Evolutionary conservation across 257 asterid species (phyloP).

Genomic region (Nicotiana attenuata): DNA sequence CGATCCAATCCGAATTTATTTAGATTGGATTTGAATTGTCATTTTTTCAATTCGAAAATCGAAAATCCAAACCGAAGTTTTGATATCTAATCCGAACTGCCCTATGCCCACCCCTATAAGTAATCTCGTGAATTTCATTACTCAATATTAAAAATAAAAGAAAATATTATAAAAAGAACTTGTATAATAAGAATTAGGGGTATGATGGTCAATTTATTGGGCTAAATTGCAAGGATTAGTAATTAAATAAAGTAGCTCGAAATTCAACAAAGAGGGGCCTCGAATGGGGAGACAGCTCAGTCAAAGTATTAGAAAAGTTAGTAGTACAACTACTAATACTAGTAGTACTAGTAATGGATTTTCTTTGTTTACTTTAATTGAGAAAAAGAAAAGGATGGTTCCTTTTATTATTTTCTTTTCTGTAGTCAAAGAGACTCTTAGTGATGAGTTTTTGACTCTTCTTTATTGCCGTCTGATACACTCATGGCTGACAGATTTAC

Average conservation of each 20-base stretch:
- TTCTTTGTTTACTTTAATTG: background rate
- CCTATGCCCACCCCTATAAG: too few species aligned
- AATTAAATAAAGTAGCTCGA: background rate
- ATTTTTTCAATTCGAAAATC: too few species aligned
- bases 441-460: slow-evolving; percentile 6
- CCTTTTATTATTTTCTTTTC: background rate
- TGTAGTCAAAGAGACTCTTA: background rate
- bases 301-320: slow-evolving; percentile 36
- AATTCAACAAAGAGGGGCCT: slow-evolving; percentile 58
- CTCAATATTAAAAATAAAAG: too few species aligned
- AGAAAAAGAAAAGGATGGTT: background rate
- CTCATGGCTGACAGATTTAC: background rate
- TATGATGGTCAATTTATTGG: background rate
- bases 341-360: background rate
- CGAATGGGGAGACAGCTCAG: slow-evolving; percentile 49
- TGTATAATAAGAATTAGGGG: background rate
- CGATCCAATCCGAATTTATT: too few species aligned
- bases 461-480: slow-evolving; percentile 6
- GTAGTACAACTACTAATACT: background rate
- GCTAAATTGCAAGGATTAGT: background rate
- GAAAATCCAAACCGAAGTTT: too few species aligned
- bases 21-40: too few species aligned
- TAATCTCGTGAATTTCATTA: too few species aligned
- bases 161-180: too few species aligned
- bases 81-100: too few species aligned